A percentile compares a stretch with the other conserved stretches of the same genome.
These are phyloP conservation scores for Neopestalotiopsis sp. DNA, from an alignment of 2,329 filamentous ascomycete species.

Conservation along the genomic window DNA sequence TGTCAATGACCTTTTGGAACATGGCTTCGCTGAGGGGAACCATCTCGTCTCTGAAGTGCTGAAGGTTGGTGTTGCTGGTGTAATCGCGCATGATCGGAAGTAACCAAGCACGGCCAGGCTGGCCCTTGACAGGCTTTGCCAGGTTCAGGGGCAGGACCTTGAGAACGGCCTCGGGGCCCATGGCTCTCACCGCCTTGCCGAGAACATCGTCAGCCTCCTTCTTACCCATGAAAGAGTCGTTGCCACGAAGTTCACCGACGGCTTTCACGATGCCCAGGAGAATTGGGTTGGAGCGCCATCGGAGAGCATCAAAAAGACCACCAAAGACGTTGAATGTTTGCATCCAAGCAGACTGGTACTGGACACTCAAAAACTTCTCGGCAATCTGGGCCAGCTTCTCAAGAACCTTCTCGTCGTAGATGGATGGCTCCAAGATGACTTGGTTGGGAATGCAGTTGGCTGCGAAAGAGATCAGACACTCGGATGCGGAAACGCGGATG, in stretches of 20 bases:
- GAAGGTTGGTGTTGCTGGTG: constrained; percentile 84
- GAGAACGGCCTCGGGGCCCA: constrained; percentile 87
- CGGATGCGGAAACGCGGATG: constrained; percentile 91
- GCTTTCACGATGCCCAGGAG: constrained; percentile 76
- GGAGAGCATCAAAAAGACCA: constrained; percentile 84
- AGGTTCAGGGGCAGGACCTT: constrained; percentile 86
- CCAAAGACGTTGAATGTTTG: constrained; percentile 90
- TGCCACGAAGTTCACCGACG: constrained; percentile 85
- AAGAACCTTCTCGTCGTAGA: constrained; percentile 89
- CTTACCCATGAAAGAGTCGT: constrained; percentile 88
- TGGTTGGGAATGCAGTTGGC: constrained; percentile 85
- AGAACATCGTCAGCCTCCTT: constrained; percentile 93
- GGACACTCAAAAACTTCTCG: constrained; percentile 79
- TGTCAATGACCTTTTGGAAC: constrained; percentile 86
- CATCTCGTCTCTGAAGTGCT: constrained; percentile 85
- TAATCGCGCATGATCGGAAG: constrained; percentile 89
- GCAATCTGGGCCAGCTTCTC: constrained; percentile 79
- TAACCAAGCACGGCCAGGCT: constrained; percentile 91
- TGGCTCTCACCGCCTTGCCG: constrained; percentile 83
- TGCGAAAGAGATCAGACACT: constrained; percentile 92
- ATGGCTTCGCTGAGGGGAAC: constrained; percentile 88
- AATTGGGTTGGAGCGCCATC: constrained; percentile 84
- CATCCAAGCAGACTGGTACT: constrained; percentile 92
- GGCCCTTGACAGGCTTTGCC: constrained; percentile 73
- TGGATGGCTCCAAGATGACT: constrained; percentile 84